Evolutionary conservation across 139 green algal species (phyloP), one percentile per base, ranked within the genome.

Genomic region (Eudorina sp.): DNA sequence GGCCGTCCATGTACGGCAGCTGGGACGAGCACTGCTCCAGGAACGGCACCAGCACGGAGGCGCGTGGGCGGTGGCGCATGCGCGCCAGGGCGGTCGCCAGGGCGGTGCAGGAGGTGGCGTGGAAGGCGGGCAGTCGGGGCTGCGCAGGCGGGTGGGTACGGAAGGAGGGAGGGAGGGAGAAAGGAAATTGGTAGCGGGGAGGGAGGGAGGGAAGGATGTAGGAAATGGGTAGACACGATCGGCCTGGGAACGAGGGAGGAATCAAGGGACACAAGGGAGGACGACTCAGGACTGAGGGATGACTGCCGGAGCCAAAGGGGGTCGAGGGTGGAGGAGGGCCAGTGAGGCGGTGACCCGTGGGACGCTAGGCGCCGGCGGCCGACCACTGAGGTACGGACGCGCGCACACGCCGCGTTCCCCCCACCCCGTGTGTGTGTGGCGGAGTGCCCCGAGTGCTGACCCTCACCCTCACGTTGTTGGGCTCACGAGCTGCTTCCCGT

Each of bases 1-100:
- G 45, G n/a, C 45, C 60, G n/a, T 51, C 45, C 64, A 78, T 78
- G 81, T 68, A 68, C 45, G 64, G 81, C 64, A 87, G 62, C 64
- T 79, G 81, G 31, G 45, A 29, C 19, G 31, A 27, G 62, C 45
- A 66, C 5, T 53, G 81, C 31, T 36, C 23, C 45, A 87, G 66
- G 64, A 48, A 68, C 23, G 64, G 64, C 31, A 0, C 16, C 64
- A 68, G 2, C 31, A 69, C 53, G 81, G 81, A 19, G 31, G n/a
- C 36, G 16, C 3, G 81, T 45, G 62, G 81, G 60, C 64, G 45
- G 66, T 69, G 78, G 43, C 27, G 29, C 64, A 78, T 53, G 31
- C 43, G 45, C 1, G 62, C 43, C 23, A 73, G 43, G 64, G 81
- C 81, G 5, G 38, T 5, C 31, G 46, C 43, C 18, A 87, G 46